Percentiles rank a stretch among this genome's conserved stretches.
These are phyloP conservation scores for Mycotypha africana DNA, from an alignment of 371 early-diverging fungal genomes.

Conservation along the genomic window DNA sequence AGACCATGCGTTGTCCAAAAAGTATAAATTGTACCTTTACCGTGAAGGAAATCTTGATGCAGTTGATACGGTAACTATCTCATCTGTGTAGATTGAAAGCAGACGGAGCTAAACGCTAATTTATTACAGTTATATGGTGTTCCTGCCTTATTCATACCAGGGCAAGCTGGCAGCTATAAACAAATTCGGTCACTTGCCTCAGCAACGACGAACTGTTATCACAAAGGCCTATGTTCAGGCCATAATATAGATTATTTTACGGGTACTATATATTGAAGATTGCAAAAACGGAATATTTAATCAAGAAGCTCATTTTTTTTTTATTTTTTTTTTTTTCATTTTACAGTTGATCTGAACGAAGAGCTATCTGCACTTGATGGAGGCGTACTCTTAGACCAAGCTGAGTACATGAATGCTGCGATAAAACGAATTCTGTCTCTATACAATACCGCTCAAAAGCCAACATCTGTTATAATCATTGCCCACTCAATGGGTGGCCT, in stretches of 20 bases:
- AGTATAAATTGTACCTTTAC: constrained; percentile 74
- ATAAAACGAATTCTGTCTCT: constrained; percentile 65
- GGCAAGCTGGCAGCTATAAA: constrained; percentile 86
- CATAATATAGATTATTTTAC: constrained; percentile 75
- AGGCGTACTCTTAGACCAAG: constrained; percentile 55
- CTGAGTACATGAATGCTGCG: constrained; percentile 71
- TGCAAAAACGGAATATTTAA: too few relatives aligned
- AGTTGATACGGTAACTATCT: constrained; percentile 11
- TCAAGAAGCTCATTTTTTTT: too few relatives aligned
- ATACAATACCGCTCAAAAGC: constrained; percentile 25
- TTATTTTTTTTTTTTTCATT: background rate
- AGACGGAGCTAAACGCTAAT: background rate
- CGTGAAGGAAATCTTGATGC: constrained; percentile 57
- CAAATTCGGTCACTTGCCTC: constrained; percentile 84
- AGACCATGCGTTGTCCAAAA: constrained; percentile 50
- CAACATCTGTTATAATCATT: constrained; percentile 71
- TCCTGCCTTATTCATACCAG: constrained; percentile 91
- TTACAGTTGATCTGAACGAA: constrained; percentile 83
- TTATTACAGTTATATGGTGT: constrained; percentile 39
- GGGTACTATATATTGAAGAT: too few relatives aligned
- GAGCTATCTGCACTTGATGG: constrained; percentile 72
- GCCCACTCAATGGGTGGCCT: constrained; percentile 98
- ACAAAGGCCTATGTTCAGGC: constrained; percentile 15
- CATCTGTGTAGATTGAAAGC: background rate
- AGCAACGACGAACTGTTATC: constrained; percentile 50